Base-by-base conservation (phyloP, 805 yeast genomes). In the Torulaspora franciscae region DNA sequence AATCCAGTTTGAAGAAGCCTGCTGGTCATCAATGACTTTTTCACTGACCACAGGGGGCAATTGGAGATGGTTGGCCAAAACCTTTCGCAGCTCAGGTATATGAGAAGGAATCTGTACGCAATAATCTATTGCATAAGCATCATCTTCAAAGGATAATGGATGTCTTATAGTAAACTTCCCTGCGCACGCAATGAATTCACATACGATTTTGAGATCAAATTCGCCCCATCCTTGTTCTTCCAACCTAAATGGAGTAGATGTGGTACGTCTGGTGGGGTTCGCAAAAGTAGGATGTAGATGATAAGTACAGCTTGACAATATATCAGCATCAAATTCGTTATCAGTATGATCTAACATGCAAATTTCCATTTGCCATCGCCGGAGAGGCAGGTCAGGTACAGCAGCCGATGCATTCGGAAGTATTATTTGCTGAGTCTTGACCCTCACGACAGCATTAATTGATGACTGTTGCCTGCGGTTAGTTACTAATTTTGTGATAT, bases 191-290 rank as follows among this genome's bases (percentile, higher is more conserved):
- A 80, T 74, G 38, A 84, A 72, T 46, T 81, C 81, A 43, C 91
- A 72, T 4, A 81, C 73, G 47, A 93, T 81, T 23, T 84, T 84
- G 64, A 91, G 74, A 59, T 86, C 95, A 60, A 91, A 91, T 58
- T 90, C 97, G 59, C 98, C 99, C 98, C 98, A 91, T 37, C 98
- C 99, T 66, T 83, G 79, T 66, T 91, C 98, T 58, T 81, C 84
- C 43, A 91, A 77, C 55, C 68, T 73, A 69, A 89, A 91, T 7
- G 98, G 98, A 5, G 86, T 77, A 60, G 78, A 76, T 59, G 80
- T 83, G 58, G 85, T 56, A 15, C 80, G 71, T 61, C 96, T 76
- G 43, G 76, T 78, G 2, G 97, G 97, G 61, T 86, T 83, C 42
- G 76, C 78, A 67, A 91, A 91, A 7, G 97, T 88, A 34, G 96